phyloP scores from a whole-genome alignment of 768 basidiomycete genomes.

The Dioszegia hungarica region DNA sequence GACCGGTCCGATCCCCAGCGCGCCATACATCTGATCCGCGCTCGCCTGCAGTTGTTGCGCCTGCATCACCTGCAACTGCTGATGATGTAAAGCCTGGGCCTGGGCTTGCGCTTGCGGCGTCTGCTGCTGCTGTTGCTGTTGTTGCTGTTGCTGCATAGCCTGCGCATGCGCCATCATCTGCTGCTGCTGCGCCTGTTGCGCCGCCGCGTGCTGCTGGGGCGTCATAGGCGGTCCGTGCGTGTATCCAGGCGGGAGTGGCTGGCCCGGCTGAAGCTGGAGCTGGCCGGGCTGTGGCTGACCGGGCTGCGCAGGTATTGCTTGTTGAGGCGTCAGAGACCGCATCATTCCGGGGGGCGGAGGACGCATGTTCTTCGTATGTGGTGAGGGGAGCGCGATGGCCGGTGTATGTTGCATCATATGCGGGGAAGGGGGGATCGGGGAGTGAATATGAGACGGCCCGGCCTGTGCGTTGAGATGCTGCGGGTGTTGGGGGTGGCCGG shows the following conservation, averaged over 20 bases:
- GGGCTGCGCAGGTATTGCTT: conserved; percentile 3
- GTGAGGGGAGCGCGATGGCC: conserved; percentile 31
- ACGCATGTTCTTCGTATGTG: conserved; percentile 32
- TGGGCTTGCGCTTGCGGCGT: conserved; percentile 20
- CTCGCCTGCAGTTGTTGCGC: conserved; percentile 18
- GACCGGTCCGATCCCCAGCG: conserved; percentile 30
- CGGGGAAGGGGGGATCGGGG: conserved; percentile 30
- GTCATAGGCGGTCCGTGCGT: conserved; percentile 4
- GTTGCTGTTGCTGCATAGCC: conserved; percentile 7
- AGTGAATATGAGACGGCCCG: conserved; percentile 31
- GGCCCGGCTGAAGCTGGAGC: conserved; percentile 1
- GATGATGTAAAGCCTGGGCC: conserved; percentile 10
- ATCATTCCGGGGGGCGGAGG: conserved; percentile 32
- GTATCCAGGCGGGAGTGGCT: conserved; percentile 7
- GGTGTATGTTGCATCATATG: conserved; percentile 39
- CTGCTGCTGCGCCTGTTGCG: conserved; percentile 18
- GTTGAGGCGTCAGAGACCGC: conserved; percentile 31
- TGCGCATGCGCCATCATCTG: conserved; percentile 10
- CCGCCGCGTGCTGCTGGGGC: conserved; percentile 13
- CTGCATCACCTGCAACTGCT: conserved; percentile 16
- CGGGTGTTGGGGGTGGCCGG: conserved; percentile 2
- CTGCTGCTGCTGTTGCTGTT: conserved; percentile 15
- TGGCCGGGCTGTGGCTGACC: background rate
- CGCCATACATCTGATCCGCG: conserved; percentile 33
- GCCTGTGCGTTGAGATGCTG: conserved; percentile 16